Evolutionary conservation across 225 moss, liverwort and hornwort genomes (phyloP), one percentile per base, ranked within the genome.

Genomic region (Ulota crispa): DNA sequence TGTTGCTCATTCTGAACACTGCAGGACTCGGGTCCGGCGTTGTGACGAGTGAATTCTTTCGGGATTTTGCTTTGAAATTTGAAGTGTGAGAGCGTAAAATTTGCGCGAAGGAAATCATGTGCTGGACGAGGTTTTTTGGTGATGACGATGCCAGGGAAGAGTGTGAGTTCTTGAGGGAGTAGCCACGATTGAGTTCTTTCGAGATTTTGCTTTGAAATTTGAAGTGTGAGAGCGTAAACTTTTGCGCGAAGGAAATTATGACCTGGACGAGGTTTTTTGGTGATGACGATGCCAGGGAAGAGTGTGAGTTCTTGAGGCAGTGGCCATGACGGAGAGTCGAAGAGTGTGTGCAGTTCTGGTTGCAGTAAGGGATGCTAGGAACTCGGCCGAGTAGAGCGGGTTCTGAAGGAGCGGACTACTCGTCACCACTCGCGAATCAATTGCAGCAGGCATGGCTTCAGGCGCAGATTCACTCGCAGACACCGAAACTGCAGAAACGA

Each of bases 361-460:
- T 83, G 84, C 27, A 83, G 78, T 79, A 19, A 83, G 89, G 83
- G 82, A 90, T 90, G 91, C 89, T 85, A 87, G 90, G 82, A 87
- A 81, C 53, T 80, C 82, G 81, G 84, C 54, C 64, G 79, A 70
- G 69, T 30, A 86, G 71, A 88, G 86, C 71, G 63, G 86, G 84
- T 47, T 56, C 82, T 76, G 86, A 70, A 75, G 82, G 77, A 69
- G 30, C 60, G 52, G 86, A 86, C 1, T 70, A 72, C 31, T 71
- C 88, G 41, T 73, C 86, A 41, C 70, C 85, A 62, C 82, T 91
- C 41, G 84, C 90, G 60, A 88, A 83, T 75, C 90, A 88, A 72
- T 78, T 88, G 86, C 90, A 88, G 80, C 89, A 89, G 55, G 87
- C 89, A 89, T 89, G 89, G 89, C 85, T 89, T 81, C 89, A 85